Evolutionary conservation across 1,284 basidiomycete genomes (phyloP), one percentile per base, ranked within the genome.

Genomic region (Schizophyllum amplum): DNA sequence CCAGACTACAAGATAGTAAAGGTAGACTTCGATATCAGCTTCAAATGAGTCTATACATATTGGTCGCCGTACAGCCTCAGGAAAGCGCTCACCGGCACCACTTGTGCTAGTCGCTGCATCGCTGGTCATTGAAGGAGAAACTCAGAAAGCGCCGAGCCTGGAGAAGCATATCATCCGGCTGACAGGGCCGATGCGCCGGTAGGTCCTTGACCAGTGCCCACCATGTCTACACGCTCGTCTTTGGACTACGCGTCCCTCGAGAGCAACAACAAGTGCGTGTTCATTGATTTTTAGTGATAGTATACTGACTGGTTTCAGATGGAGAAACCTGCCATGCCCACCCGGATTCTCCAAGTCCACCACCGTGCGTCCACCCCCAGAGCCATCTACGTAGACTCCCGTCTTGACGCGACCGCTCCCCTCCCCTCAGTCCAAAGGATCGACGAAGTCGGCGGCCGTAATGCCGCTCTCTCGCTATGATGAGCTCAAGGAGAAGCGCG

Each of bases 401-500:
- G 53, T 55, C 51, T 56, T 24, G 1, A 24, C 27, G 48, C 23
- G 47, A n/a, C 33, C 33, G 42, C n/a, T n/a, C n/a, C 27, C 24
- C 11, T 26, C 47, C 52, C 26, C 27, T 22, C 63, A 82, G 76
- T 69, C 74, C 26, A 79, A 73, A 62, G 64, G 69, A 13, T 65
- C 72, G 5, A 65, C 69, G 21, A 83, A 80, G 59, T 59, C 71
- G 0, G 59, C 74, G 0, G 66, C 69, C 0, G 65, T 72, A 0
- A 62, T 65, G 11, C 57, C 76, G 0, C 72, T 75, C 23, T 80
- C 82, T 1, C 48, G 33, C 17, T 83, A 88, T 62, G 80, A 85
- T 60, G 69, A 74, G 24, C 75, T 94, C 60, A 92, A 92, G 68
- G 80, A 86, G 62, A 85, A 83, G 65, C 83, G 92, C 49, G 92